Evolutionary conservation across 805 yeast species (phyloP), one percentile per base, ranked within the genome.

Genomic region (Wickerhamiella parazyma): DNA sequence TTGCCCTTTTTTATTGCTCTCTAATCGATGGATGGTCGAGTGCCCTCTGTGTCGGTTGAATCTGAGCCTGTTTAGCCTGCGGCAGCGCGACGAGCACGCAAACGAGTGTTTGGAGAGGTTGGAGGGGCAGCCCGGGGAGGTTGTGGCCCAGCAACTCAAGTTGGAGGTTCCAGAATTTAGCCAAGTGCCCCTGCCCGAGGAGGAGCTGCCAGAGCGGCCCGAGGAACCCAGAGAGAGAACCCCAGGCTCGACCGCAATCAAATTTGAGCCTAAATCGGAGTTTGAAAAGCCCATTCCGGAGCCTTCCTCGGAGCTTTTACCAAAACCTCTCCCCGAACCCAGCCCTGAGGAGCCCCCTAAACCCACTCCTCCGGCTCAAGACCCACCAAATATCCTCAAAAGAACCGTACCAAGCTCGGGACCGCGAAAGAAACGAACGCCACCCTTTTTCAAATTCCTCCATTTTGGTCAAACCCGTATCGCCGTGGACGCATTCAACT

Each of bases 401-500:
- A 12, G 33, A 21, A 21, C 24, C 36, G 26, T 18, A 19, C 9
- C 18, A 14, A 7, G 21, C 6, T 6, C 10, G 12, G 12, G 10
- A 6, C 37, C 37, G 2, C 22, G 18, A 14, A 41, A 21, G 22
- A 26, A 33, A 18, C 34, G 48, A 18, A 9, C 26, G 2, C 47
- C 52, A 28, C 66, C 65, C 17, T 58, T 52, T 40, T 59, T 54
- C 55, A 63, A 62, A 46, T 46, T 55, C 19, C 49, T 63, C 41
- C 42, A 53, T 2, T 52, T 64, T 24, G 56, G 54, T 5, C 48
- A 40, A 8, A 46, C 51, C 2, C 46, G 44, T 14, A 46, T 63
- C 1, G 64, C 65, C 3, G 72, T 61, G 8, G 66, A 64, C 42
- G 66, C 64, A 24, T 64, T 64, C 53, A 46, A 52, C 40, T 59